These are phyloP conservation scores for Periglandula ipomoeae DNA, from an alignment of 2,329 filamentous ascomycete genomes.

Conservation along the genomic window DNA sequence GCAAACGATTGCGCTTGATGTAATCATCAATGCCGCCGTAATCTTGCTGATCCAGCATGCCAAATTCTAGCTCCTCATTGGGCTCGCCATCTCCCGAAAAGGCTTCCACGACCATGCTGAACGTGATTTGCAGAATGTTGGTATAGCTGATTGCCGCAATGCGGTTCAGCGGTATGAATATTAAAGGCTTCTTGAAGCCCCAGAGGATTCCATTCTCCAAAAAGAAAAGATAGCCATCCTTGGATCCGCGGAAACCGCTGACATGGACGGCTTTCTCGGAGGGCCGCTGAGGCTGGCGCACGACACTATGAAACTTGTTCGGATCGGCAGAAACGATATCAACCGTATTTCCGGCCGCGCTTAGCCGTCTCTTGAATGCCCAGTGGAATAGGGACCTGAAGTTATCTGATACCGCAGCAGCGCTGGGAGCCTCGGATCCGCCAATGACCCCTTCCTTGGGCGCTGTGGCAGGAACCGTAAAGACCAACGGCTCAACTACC, in stretches of 20 bases:
- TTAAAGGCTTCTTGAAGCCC: slow-evolving; percentile 61
- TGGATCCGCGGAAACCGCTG: slow-evolving; percentile 56
- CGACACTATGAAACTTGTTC: slow-evolving; percentile 46
- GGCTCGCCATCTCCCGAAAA: slow-evolving; percentile 37
- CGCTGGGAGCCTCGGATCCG: slow-evolving; percentile 39
- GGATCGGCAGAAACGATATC: slow-evolving; percentile 44
- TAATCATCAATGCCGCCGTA: slow-evolving; percentile 57
- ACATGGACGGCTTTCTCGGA: slow-evolving; percentile 57
- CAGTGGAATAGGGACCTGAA: slow-evolving; percentile 52
- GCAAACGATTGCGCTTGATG: slow-evolving; percentile 49
- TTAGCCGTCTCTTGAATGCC: slow-evolving; percentile 45
- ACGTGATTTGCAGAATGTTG: slow-evolving; percentile 57
- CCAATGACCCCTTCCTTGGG: slow-evolving; percentile 51
- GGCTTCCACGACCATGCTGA: slow-evolving; percentile 57
- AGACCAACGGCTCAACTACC: slow-evolving; percentile 49
- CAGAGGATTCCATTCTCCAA: slow-evolving; percentile 58
- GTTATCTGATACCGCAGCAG: slow-evolving; percentile 46
- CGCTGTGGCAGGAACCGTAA: slow-evolving; percentile 50
- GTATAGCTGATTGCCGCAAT: slow-evolving; percentile 59
- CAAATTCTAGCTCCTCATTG: slow-evolving; percentile 56
- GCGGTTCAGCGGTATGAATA: slow-evolving; percentile 53
- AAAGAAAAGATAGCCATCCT: slow-evolving; percentile 61
- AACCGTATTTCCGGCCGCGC: slow-evolving; percentile 36
- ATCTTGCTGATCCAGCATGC: slow-evolving; percentile 62
- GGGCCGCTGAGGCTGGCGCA: slow-evolving; percentile 48